Evolutionary conservation across 306 rosid species (phyloP), one percentile per base, ranked within the genome.

Genomic region (Fragaria ananassa): DNA sequence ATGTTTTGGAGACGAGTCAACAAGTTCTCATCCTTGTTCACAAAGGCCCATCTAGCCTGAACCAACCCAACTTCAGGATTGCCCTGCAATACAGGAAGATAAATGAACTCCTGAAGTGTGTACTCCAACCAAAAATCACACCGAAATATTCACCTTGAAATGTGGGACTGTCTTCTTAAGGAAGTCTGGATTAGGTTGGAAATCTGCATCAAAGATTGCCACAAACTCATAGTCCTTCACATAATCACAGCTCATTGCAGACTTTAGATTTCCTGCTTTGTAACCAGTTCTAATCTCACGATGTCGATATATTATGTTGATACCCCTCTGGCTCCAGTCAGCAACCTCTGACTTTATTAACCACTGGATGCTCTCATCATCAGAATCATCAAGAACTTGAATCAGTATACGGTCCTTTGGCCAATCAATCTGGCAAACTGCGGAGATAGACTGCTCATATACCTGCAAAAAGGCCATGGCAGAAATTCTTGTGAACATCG

Each of bases 231-330:
- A 91, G 80, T 74, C 91, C 84, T 86, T 87, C 23, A 91, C 96
- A 71, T 91, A 94, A 82, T 91, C 97, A 79, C 96, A 94, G 78
- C 86, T 78, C 98, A 94, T 94, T 44, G 98, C 98, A 66, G 98
- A 94, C 67, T 94, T 91, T 78, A 91, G 97, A 85, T 94, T 94
- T 83, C 98, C 98, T 17, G 98, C 98, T 88, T 94, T 91, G 79
- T 94, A 94, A 80, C 98, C 97, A 7, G 97, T 94, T 87, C 98
- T 86, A 78, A 85, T 19, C 54, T 85, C 74, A n/a, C 98, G 96
- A 86, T 94, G 98, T 76, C 91, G 76, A 78, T 94, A 94, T 78
- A 88, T 78, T 80, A 94, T 89, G 81, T 91, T 90, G 76, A 90
- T 37, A 66, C 97, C 98, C 87, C 81, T 94, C 76, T 87, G 96